phyloP scores from a whole-genome alignment of 768 basidiomycete species.

The Pisolithus microcarpus region DNA sequence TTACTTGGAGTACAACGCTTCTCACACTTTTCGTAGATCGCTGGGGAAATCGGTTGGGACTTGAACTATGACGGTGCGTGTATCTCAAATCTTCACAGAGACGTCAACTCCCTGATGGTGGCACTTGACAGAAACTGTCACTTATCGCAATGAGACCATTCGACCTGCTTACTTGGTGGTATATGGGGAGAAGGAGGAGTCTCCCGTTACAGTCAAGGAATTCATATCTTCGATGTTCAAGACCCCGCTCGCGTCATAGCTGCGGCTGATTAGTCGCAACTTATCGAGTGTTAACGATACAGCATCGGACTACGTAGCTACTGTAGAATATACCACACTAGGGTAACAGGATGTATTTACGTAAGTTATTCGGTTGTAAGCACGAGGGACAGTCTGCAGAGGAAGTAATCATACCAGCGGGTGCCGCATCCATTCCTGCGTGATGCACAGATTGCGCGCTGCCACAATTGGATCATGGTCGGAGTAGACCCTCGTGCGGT shows the following conservation, averaged over 20 bases:
- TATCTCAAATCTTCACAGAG: background rate
- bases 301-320: no score
- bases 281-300: no score
- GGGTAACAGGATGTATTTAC: no score
- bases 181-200: conserved; percentile 35
- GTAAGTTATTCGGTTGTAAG: no score
- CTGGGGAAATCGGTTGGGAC: conserved; percentile 57
- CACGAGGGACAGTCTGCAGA: no score
- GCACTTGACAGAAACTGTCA: conserved; percentile 46
- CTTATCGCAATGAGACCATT: conserved; percentile 60
- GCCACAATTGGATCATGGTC: no score
- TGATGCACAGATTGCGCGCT: no score
- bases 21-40: conserved; percentile 32
- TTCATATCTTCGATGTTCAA: conserved; percentile 25
- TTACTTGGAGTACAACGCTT: background rate
- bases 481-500: no score
- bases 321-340: no score
- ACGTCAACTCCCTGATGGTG: background rate
- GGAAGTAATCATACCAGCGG: no score
- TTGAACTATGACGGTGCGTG: conserved; percentile 49
- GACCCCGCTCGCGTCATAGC: conserved; percentile 24
- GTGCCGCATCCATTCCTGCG: no score
- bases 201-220: conserved; percentile 14
- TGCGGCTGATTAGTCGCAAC: background rate
- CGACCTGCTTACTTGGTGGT: conserved; percentile 62